These are phyloP conservation scores for Pseudogymnoascus sp. DNA, from an alignment of 2,329 filamentous ascomycete genomes.

Conservation along the genomic window DNA sequence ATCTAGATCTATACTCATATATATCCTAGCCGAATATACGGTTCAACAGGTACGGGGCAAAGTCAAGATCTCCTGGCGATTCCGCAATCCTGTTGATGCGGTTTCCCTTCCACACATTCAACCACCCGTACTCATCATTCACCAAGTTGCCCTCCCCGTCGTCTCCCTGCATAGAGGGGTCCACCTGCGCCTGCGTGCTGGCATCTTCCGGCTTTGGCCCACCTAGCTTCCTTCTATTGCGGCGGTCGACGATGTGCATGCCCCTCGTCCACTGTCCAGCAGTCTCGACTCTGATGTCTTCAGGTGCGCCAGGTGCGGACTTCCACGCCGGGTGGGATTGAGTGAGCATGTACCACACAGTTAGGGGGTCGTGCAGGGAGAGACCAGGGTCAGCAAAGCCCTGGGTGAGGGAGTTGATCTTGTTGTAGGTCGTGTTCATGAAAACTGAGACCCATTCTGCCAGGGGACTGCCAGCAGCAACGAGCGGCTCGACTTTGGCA, in stretches of 20 bases:
- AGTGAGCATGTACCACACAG: slow-evolving; percentile 70
- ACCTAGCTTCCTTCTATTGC: slow-evolving; percentile 48
- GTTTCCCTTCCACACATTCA: slow-evolving; percentile 68
- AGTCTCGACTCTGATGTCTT: slow-evolving; percentile 87
- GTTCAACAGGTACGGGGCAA: slow-evolving; percentile 59
- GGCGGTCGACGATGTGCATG: slow-evolving; percentile 77
- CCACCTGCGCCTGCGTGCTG: slow-evolving; percentile 29
- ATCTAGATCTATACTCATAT: neutral
- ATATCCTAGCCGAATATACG: slow-evolving; percentile 46
- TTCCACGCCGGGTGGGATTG: slow-evolving; percentile 51
- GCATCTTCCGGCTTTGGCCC: slow-evolving; percentile 30
- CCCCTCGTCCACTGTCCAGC: slow-evolving; percentile 90
- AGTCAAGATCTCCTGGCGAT: slow-evolving; percentile 59
- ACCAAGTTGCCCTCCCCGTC: slow-evolving; percentile 45
- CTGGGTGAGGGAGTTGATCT: slow-evolving; percentile 56
- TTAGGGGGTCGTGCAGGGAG: slow-evolving; percentile 70
- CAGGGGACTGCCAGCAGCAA: slow-evolving; percentile 60
- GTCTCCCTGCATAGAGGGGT: slow-evolving; percentile 29
- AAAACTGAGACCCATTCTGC: slow-evolving; percentile 68
- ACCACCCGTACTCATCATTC: slow-evolving; percentile 70
- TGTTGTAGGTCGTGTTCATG: slow-evolving; percentile 60
- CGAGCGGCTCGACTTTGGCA: slow-evolving; percentile 44
- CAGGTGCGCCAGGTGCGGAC: slow-evolving; percentile 44
- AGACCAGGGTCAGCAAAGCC: slow-evolving; percentile 51
- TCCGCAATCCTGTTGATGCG: slow-evolving; percentile 65